Base-by-base conservation (phyloP, 2,329 filamentous ascomycete species). In the Dothideomycetes sp. region DNA sequence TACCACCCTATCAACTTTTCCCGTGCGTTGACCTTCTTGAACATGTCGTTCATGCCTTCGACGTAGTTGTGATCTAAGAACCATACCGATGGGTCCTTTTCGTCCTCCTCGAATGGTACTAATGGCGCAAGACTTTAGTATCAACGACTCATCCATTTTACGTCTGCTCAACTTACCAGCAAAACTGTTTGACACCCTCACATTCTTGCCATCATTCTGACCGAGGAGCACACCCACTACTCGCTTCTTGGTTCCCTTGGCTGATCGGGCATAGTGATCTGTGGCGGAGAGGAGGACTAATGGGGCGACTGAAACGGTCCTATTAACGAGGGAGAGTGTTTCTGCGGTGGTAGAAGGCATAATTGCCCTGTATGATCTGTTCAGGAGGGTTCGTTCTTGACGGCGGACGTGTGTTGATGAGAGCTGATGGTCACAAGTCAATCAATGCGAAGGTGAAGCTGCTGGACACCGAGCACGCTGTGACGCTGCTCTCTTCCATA, bases 1-100 rank as follows among this genome's bases (percentile, higher is more conserved):
- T 98, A 98, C 91, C 91, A 98, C 58, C 91, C 91, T 73, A 98
- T 93, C 62, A 98, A 75, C 78, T 96, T 96, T 70, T 98, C 91
- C 48, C 85, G 75, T 45, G 91, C 91, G 69, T 98, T 98, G 73
- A 98, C 88, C 70, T 96, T 96, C 73, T 98, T 98, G 76, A 98
- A 98, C 91, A 98, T 98, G 65, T 96, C 91, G 68, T 91, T 94
- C 91, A 98, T 98, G 53, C 82, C 85, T 66, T 98, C 91, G 63
- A 98, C 84, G 58, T 95, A 98, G 75, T 96, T 96, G 74, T 98
- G 91, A 63, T 98, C 91, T 49, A 98, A 69, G 62, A 96, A 98
- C 91, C 91, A 98, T 59, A 98, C 91, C 27, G 89, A 93, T 3
- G 89, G 89, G 60, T 98, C 88, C 67, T 94, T 94, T 56, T 95